These are phyloP conservation scores for Corrigiola litoralis DNA, from an alignment of 179 eudicot species.

Conservation along the genomic window DNA sequence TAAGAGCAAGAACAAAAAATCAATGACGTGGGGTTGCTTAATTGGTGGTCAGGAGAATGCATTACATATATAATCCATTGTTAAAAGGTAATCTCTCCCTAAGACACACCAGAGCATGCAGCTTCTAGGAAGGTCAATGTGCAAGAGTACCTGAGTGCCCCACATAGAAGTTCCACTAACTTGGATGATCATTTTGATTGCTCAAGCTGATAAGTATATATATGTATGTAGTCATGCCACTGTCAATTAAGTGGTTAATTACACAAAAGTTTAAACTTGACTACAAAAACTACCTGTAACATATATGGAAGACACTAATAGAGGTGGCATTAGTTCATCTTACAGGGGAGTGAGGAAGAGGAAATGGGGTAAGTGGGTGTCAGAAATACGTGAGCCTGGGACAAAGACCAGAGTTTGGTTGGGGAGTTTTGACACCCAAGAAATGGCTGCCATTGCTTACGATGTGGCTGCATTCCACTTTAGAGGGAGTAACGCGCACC, in stretches of 20 bases:
- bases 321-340: conserved; percentile 24
- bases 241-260: neutral
- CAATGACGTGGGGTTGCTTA: neutral
- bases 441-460: conserved; percentile 44
- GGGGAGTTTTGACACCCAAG: conserved; percentile 40
- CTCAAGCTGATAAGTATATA: neutral
- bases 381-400: conserved; percentile 41
- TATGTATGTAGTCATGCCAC: neutral
- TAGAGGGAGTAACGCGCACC: conserved; percentile 30
- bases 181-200: neutral
- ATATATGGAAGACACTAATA: too few relatives aligned
- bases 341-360: conserved; percentile 43
- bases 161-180: conserved; percentile 8
- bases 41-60: conserved; percentile 18
- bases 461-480: conserved; percentile 39
- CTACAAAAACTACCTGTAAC: neutral
- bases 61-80: conserved; percentile 15
- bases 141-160: conserved; percentile 10
- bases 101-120: conserved; percentile 4
- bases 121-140: conserved; percentile 21
- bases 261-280: neutral
- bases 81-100: neutral
- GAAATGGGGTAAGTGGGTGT: conserved; percentile 49
- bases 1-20: neutral
- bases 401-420: conserved; percentile 39